phyloP scores from a whole-genome alignment of 2,329 filamentous ascomycete species.

The Xylariaceae sp. region DNA sequence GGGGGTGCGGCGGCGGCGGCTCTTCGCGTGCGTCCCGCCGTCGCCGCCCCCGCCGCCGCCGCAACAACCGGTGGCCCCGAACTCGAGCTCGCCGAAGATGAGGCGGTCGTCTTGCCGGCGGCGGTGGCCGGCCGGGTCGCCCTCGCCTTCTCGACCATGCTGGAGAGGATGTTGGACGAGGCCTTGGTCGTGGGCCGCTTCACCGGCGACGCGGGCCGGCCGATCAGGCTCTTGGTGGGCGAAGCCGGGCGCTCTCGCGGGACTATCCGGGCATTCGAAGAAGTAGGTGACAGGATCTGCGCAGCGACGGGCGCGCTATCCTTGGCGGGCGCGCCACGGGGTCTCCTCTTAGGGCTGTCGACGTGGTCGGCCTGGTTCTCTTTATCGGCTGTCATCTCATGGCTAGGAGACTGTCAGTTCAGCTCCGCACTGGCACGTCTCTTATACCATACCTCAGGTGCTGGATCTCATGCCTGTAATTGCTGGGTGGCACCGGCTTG shows the following conservation, averaged over 20 bases:
- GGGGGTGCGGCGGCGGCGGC: constrained; percentile 29
- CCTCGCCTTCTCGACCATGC: constrained; percentile 55
- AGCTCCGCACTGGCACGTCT: constrained; percentile 8
- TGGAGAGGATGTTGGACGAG: constrained; percentile 39
- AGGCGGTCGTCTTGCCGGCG: constrained; percentile 37
- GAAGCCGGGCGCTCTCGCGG: constrained; percentile 42
- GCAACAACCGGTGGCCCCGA: constrained; percentile 19
- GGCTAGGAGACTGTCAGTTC: constrained; percentile 35
- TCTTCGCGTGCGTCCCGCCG: constrained; percentile 25
- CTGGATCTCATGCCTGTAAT: constrained; percentile 33
- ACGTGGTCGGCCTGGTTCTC: constrained; percentile 58
- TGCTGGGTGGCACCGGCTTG: constrained; percentile 25
- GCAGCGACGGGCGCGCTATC: constrained; percentile 36
- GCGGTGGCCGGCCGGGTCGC: constrained; percentile 40
- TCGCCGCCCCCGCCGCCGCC: too few relatives aligned
- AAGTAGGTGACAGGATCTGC: constrained; percentile 72
- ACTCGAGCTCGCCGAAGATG: constrained; percentile 35
- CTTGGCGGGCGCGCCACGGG: constrained; percentile 35
- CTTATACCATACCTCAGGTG: constrained; percentile 40
- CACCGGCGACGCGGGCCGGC: constrained; percentile 25
- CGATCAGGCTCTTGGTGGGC: constrained; percentile 48
- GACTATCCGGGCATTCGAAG: constrained; percentile 67
- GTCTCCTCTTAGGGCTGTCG: constrained; percentile 65
- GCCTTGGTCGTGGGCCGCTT: constrained; percentile 32
- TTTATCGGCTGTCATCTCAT: constrained; percentile 62